These are phyloP conservation scores for Tubosaeta brunneosetosa DNA, from an alignment of 768 basidiomycete species.

Conservation along the genomic window DNA sequence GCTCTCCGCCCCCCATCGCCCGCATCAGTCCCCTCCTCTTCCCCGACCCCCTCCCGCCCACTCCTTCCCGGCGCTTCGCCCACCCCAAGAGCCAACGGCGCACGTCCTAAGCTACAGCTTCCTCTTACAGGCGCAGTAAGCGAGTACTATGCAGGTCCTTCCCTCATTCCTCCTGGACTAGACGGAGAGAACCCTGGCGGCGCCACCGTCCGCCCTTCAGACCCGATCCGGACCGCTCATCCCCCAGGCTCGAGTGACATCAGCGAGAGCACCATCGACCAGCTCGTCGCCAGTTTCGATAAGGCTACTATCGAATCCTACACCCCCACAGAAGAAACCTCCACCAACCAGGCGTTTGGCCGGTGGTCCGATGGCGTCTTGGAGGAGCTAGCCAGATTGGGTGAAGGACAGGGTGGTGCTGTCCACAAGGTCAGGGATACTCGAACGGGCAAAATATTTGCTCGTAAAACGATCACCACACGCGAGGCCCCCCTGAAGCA, in stretches of 20 bases:
- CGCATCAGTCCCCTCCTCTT: conserved; percentile 26
- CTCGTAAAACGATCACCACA: conserved; percentile 91
- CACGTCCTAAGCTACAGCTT: conserved; percentile 34
- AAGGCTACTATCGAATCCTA: conserved; percentile 29
- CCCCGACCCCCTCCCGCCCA: conserved; percentile 30
- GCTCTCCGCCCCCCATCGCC: conserved; percentile 28
- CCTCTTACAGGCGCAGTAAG: conserved; percentile 28
- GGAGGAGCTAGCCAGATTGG: conserved; percentile 73
- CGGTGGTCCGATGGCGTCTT: conserved; percentile 68
- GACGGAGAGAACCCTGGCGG: conserved; percentile 35
- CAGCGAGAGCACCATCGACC: conserved; percentile 35
- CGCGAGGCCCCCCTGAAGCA: conserved; percentile 89
- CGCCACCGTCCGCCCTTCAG: conserved; percentile 40
- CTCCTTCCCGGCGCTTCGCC: conserved; percentile 28
- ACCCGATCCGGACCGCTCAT: conserved; percentile 33
- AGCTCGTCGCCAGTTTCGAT: conserved; percentile 31
- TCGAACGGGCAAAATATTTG: conserved; percentile 76
- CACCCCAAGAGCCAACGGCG: conserved; percentile 17
- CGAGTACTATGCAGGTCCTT: conserved; percentile 31
- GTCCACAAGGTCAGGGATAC: conserved; percentile 91
- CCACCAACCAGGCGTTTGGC: conserved; percentile 20
- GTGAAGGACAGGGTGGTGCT: conserved; percentile 94
- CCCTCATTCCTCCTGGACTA: conserved; percentile 32
- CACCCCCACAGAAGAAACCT: conserved; percentile 35
- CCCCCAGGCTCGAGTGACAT: conserved; percentile 23